phyloP scores from a whole-genome alignment of 1,139 yeast species.

The Taiozyma onychis region DNA sequence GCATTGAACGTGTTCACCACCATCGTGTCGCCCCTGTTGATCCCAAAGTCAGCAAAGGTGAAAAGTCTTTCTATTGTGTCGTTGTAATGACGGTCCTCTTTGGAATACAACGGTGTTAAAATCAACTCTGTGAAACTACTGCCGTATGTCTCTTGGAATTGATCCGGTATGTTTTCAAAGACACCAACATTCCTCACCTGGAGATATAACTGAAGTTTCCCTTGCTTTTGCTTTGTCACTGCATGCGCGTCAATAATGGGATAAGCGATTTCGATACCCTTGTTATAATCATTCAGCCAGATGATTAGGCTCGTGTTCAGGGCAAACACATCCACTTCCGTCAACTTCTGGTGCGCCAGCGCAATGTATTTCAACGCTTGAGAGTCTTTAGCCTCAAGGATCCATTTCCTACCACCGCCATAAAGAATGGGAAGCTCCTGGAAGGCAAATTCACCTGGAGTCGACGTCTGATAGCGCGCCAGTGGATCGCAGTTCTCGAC shows the following conservation, averaged over 20 bases:
- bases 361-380: constrained; percentile 10
- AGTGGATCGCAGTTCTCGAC: constrained; percentile 31
- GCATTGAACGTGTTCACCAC: constrained; percentile 25
- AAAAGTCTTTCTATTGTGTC: constrained; percentile 29
- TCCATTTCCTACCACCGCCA: constrained; percentile 36
- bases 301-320: constrained; percentile 29
- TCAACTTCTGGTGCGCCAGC: constrained; percentile 10
- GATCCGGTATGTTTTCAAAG: constrained; percentile 11
- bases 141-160: constrained; percentile 8
- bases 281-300: constrained; percentile 30
- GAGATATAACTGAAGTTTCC: constrained; percentile 13
- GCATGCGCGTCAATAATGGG: constrained; percentile 30
- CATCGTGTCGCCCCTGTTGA: constrained; percentile 32
- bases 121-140: constrained; percentile 24
- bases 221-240: constrained; percentile 13
- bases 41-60: constrained; percentile 32
- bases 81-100: constrained; percentile 31
- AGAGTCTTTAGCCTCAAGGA: constrained; percentile 8
- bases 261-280: constrained; percentile 32
- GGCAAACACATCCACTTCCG: constrained; percentile 31
- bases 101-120: constrained; percentile 29
- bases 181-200: constrained; percentile 15
- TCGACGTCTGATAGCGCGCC: constrained; percentile 22
- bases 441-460: constrained; percentile 26
- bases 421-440: constrained; percentile 30